phyloP scores from a whole-genome alignment of 345 rosid genomes.

The rapeseed (Brassica napus) region Da-Ae NC_063443.1:3610501-3611000 shows the following conservation, averaged over 20 bases:
- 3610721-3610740: conserved; percentile 93
- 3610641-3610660: conserved; percentile 16
- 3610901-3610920: not conserved
- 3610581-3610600: conserved; percentile 95
- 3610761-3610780: conserved; percentile 56
- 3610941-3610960: not conserved
- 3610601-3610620: conserved; percentile 38
- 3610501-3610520: conserved; percentile 51
- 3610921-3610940: not conserved
- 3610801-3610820: not conserved
- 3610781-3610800: not conserved
- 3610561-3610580: conserved; percentile 91
- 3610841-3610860: not conserved
- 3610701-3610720: conserved; percentile 96
- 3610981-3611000: not conserved
- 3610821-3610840: not conserved
- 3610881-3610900: conserved; percentile 3
- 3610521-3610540: conserved; percentile 92
- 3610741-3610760: conserved; percentile 64
- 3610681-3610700: conserved; percentile 68
- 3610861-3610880: not conserved
- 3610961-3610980: not conserved
- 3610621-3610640: conserved; percentile 21
- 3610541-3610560: conserved; percentile 96
- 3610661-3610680: not conserved